A percentile compares a stretch with the other conserved stretches of the same genome.
These are phyloP conservation scores for Saturnispora quitensis DNA, from an alignment of 805 yeast species.

Conservation along the genomic window DNA sequence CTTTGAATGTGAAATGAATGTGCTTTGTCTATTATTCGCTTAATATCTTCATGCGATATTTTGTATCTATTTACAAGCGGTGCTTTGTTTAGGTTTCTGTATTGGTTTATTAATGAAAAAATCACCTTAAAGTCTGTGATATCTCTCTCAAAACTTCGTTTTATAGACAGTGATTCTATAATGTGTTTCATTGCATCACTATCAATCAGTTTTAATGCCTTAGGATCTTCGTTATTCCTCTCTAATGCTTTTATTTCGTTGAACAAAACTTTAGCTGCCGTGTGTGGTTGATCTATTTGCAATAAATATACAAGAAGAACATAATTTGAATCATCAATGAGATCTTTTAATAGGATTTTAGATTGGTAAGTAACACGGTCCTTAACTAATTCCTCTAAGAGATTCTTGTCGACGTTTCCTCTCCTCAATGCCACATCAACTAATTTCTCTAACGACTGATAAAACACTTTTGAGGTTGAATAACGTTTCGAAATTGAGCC, in stretches of 20 bases:
- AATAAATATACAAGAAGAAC: neutral
- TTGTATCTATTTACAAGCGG: slow-evolving; percentile 4
- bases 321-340: neutral
- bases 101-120: slow-evolving; percentile 7
- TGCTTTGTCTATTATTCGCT: slow-evolving; percentile 12
- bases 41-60: slow-evolving; percentile 1
- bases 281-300: slow-evolving; percentile 5
- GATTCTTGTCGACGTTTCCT: neutral
- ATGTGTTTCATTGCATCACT: neutral
- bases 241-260: neutral
- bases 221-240: neutral
- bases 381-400: neutral
- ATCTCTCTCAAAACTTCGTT: slow-evolving; percentile 7
- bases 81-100: slow-evolving; percentile 8
- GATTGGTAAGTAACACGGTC: neutral
- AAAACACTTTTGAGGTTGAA: neutral
- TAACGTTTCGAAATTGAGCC: neutral
- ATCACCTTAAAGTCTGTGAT: slow-evolving; percentile 8
- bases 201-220: neutral
- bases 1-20: slow-evolving; percentile 2
- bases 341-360: neutral
- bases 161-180: slow-evolving; percentile 11
- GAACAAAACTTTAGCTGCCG: slow-evolving; percentile 1
- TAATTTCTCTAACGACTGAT: neutral
- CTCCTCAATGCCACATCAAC: neutral